These are phyloP conservation scores for Peniophora sp. DNA, from an alignment of 1,284 basidiomycete species.

Conservation along the genomic window DNA sequence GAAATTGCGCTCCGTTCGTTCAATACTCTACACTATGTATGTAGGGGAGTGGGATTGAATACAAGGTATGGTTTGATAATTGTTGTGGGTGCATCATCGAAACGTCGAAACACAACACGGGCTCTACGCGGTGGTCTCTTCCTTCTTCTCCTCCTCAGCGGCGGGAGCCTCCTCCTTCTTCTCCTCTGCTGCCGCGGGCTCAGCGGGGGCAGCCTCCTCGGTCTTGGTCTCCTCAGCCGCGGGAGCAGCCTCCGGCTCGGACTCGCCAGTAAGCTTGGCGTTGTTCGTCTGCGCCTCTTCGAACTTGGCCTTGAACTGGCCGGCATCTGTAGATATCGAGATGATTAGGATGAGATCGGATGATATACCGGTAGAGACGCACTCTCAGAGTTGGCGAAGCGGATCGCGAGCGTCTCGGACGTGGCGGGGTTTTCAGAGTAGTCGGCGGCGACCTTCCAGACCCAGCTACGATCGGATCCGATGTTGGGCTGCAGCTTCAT, in stretches of 20 bases:
- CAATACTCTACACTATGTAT: no score
- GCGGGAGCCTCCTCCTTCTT: constrained; percentile 5
- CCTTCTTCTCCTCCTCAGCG: constrained; percentile 4
- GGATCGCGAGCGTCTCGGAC: constrained; percentile 94
- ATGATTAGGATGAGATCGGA: no score
- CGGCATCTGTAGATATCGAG: constrained; percentile 81
- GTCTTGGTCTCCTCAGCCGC: constrained; percentile 14
- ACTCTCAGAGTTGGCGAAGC: constrained; percentile 98
- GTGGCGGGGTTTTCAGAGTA: constrained; percentile 86
- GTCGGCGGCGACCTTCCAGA: constrained; percentile 96
- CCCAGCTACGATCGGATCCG: constrained; percentile 99
- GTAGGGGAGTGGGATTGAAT: no score
- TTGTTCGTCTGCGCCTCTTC: constrained; percentile 79
- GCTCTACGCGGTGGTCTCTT: not conserved
- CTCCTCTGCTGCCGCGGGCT: constrained; percentile 15
- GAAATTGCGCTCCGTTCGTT: no score
- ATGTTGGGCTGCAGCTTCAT: constrained; percentile 98
- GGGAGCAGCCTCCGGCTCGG: constrained; percentile 19
- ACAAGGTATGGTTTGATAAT: no score
- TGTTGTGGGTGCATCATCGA: no score
- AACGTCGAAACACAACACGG: not conserved
- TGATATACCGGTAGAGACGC: constrained; percentile 26
- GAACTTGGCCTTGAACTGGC: constrained; percentile 82
- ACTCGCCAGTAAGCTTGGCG: constrained; percentile 26
- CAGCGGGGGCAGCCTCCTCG: constrained; percentile 14